A percentile compares a stretch with the other conserved stretches of the same genome.
Conservation (phyloP, 306 rosid species). For the Trifolium pratense region DNA sequence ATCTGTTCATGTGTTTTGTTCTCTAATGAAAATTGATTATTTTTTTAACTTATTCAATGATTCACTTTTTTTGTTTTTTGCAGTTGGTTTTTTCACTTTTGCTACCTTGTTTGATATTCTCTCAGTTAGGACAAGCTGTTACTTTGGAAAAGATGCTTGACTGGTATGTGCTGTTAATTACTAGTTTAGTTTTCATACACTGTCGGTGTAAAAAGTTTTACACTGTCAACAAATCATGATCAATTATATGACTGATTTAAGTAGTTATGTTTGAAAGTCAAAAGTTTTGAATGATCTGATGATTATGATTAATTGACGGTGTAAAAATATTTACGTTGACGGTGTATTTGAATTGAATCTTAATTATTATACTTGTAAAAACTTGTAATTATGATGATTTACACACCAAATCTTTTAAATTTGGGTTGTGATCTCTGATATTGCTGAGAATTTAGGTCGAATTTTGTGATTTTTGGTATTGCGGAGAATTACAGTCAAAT, state of each 20-base stretch:
- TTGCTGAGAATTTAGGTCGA: not conserved
- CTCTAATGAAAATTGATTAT: not conserved
- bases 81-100: conserved; percentile 93
- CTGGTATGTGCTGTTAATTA: conserved; percentile 59
- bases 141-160: conserved; percentile 78
- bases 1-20: not conserved
- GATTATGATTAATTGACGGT: not conserved
- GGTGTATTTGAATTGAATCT: too few relatives aligned
- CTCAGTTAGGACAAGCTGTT: conserved; percentile 91
- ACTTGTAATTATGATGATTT: not conserved
- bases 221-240: not conserved
- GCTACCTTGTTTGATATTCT: conserved; percentile 92
- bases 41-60: not conserved
- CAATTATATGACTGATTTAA: too few relatives aligned
- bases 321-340: not conserved
- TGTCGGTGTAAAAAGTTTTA: not conserved
- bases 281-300: too few relatives aligned
- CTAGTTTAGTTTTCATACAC: not conserved
- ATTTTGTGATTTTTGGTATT: not conserved
- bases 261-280: too few relatives aligned
- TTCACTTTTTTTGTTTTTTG: conserved; percentile 38
- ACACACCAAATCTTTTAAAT: not conserved
- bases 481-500: not conserved
- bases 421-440: not conserved
- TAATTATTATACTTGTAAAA: too few relatives aligned